These are phyloP conservation scores for Yamagishiella unicocca DNA, from an alignment of 139 green algal species.

Conservation along the genomic window DNA sequence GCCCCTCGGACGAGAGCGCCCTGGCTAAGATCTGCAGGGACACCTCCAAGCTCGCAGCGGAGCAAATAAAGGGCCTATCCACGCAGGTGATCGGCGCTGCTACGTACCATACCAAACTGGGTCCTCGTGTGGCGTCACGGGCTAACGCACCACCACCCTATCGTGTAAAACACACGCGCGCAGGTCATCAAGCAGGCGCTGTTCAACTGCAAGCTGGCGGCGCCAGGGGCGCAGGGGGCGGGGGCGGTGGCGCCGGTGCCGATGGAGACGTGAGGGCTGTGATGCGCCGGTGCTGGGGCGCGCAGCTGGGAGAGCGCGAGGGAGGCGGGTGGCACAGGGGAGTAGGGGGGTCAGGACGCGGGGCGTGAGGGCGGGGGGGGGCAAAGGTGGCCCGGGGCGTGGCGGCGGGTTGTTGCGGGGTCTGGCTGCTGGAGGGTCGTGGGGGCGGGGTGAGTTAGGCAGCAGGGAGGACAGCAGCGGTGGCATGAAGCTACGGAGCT, in stretches of 20 bases:
- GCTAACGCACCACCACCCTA: too few relatives aligned
- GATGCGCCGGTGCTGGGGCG: too few relatives aligned
- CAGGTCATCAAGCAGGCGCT: slow-evolving; percentile 74
- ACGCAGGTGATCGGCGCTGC: slow-evolving; percentile 85
- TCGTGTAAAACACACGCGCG: too few relatives aligned
- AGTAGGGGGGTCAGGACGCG: too few relatives aligned
- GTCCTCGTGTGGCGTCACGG: not conserved
- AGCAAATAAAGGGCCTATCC: slow-evolving; percentile 92
- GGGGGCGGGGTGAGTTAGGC: too few relatives aligned
- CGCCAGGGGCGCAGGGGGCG: not conserved
- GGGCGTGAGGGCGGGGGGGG: too few relatives aligned
- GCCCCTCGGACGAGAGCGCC: slow-evolving; percentile 20
- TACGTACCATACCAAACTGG: not conserved
- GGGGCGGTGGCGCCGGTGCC: slow-evolving; percentile 10
- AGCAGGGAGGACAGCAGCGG: too few relatives aligned
- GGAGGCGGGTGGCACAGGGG: too few relatives aligned
- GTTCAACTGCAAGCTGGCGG: slow-evolving; percentile 65
- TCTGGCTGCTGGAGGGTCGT: too few relatives aligned
- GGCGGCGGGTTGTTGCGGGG: too few relatives aligned
- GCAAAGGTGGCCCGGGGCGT: too few relatives aligned
- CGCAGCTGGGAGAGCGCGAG: not conserved
- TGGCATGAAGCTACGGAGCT: too few relatives aligned
- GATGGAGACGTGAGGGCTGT: slow-evolving; percentile 39
- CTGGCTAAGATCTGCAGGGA: slow-evolving; percentile 71
- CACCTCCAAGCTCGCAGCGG: slow-evolving; percentile 79